These are phyloP conservation scores for Sclerotinia minor DNA, from an alignment of 2,329 filamentous ascomycete genomes.

Conservation along the genomic window DNA sequence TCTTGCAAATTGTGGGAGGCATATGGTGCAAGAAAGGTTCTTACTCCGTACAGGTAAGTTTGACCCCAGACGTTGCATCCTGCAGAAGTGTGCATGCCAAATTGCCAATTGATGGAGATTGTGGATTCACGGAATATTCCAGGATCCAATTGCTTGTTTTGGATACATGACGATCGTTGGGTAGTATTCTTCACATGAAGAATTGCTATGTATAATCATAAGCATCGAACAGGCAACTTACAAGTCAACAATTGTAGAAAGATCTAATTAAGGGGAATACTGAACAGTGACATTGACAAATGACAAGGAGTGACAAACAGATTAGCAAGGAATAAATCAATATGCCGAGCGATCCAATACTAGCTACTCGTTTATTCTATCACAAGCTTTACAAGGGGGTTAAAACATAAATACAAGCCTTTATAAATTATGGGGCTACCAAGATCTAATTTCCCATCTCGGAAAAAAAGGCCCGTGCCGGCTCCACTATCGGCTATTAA, in stretches of 20 bases:
- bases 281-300: neutral
- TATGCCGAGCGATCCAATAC: neutral
- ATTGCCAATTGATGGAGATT: neutral
- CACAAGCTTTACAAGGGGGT: neutral
- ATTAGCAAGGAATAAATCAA: neutral
- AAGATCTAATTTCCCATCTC: conserved; percentile 21
- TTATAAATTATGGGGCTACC: conserved; percentile 1
- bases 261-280: neutral
- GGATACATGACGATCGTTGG: neutral
- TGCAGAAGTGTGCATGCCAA: neutral
- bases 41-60: neutral
- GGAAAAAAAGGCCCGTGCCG: conserved; percentile 18
- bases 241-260: neutral
- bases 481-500: conserved; percentile 15
- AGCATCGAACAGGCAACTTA: neutral
- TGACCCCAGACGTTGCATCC: neutral
- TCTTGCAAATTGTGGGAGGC: conserved; percentile 11
- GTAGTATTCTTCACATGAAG: neutral
- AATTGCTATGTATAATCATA: neutral
- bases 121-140: neutral
- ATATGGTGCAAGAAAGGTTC: neutral
- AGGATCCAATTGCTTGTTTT: conserved; percentile 6
- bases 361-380: neutral
- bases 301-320: neutral
- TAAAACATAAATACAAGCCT: conserved; percentile 4